Conservation (phyloP, 805 yeast genomes). For the Hanseniaspora pseudoguilliermondii region DNA sequence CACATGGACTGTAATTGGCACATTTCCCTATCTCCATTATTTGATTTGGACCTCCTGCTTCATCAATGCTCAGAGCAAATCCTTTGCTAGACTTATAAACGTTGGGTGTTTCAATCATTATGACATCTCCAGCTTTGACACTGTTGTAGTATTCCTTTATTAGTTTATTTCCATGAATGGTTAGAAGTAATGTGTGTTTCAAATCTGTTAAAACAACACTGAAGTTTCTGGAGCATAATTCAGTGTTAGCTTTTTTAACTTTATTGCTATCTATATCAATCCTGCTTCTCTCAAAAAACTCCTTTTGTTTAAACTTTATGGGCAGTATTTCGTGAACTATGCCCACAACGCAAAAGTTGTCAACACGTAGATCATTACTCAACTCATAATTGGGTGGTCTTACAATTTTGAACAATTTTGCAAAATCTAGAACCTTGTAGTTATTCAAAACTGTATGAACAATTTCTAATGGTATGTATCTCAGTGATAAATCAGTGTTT, state of each 20-base stretch:
- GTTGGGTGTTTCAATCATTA: constrained; percentile 5
- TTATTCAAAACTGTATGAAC: constrained; percentile 33
- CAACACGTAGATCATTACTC: constrained; percentile 31
- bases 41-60: constrained; percentile 2
- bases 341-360: constrained; percentile 1
- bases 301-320: not conserved
- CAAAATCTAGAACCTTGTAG: constrained; percentile 44
- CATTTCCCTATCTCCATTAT: constrained; percentile 9
- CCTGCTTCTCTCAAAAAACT: not conserved
- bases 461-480: constrained; percentile 33
- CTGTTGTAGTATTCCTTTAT: constrained; percentile 2
- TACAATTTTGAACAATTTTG: constrained; percentile 51
- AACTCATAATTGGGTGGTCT: constrained; percentile 54
- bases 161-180: constrained; percentile 4
- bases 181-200: not conserved
- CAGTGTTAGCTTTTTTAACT: not conserved
- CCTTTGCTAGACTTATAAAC: not conserved
- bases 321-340: constrained; percentile 8
- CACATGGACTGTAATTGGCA: not conserved
- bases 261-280: not conserved
- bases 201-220: constrained; percentile 1
- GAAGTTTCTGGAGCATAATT: not conserved
- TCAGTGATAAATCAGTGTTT: constrained; percentile 31
- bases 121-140: constrained; percentile 5
- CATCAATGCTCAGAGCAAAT: constrained; percentile 1